A percentile compares a stretch with the other conserved stretches of the same genome.
Evolutionary conservation across 768 basidiomycete genomes (phyloP).

Genomic region (Pleurotus ostreatus): DNA sequence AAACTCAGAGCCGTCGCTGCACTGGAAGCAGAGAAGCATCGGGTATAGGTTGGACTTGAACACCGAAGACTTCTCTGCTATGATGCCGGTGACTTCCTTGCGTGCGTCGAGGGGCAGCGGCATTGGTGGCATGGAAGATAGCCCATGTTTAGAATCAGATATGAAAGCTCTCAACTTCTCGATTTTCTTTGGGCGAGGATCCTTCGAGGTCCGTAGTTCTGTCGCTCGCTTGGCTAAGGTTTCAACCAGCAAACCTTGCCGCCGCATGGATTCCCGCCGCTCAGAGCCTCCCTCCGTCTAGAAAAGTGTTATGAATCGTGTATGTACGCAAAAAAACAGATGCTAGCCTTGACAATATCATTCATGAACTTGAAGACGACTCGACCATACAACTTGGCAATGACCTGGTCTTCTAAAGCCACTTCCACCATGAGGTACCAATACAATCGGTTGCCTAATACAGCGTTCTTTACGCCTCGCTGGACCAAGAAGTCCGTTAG

Average conservation of each 20-base stretch:
- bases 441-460: conserved; percentile 88
- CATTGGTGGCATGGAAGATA: conserved; percentile 74
- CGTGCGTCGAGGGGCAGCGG: conserved; percentile 91
- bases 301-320: background rate
- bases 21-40: conserved; percentile 85
- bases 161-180: conserved; percentile 88
- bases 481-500: conserved; percentile 89
- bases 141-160: conserved; percentile 79
- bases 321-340: background rate
- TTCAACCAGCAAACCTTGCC: conserved; percentile 88
- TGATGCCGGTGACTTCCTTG: conserved; percentile 80
- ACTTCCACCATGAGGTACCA: conserved; percentile 99
- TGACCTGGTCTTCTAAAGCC: conserved; percentile 76
- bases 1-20: conserved; percentile 79
- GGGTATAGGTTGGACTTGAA: conserved; percentile 98
- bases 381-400: conserved; percentile 91
- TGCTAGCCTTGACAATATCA: conserved; percentile 75
- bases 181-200: conserved; percentile 94
- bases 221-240: conserved; percentile 81
- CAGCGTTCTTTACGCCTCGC: conserved; percentile 75
- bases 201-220: conserved; percentile 86
- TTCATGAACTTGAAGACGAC: conserved; percentile 90
- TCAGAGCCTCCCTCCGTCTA: conserved; percentile 75
- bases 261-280: conserved; percentile 81
- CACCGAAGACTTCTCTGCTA: conserved; percentile 87